Conservation (phyloP, 2,329 filamentous ascomycete species). For the Sclerotinia minor region DNA sequence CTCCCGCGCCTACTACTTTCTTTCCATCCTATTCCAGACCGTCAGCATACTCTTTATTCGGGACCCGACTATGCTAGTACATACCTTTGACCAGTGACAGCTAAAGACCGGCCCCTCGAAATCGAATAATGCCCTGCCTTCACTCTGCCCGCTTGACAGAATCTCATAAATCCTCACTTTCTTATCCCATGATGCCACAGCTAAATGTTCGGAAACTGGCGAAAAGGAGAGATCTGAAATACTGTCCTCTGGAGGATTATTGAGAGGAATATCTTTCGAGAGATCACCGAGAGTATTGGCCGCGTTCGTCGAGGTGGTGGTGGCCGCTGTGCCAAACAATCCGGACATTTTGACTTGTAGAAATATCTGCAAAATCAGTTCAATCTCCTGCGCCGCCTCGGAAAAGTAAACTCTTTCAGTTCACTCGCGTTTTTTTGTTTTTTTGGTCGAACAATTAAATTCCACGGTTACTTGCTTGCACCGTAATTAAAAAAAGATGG, state of each 20-base stretch:
- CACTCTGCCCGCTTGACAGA: constrained; percentile 70
- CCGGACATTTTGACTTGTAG: constrained; percentile 56
- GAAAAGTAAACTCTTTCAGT: constrained; percentile 15
- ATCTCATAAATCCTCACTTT: constrained; percentile 98
- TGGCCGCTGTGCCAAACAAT: constrained; percentile 55
- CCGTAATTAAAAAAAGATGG: constrained; percentile 21
- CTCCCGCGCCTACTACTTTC: constrained; percentile 82
- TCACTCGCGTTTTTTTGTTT: constrained; percentile 4
- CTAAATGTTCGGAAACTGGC: constrained; percentile 74
- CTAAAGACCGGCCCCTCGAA: constrained; percentile 83
- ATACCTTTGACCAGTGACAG: constrained; percentile 84
- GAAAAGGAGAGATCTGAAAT: constrained; percentile 87
- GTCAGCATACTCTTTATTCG: constrained; percentile 24
- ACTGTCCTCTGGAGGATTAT: constrained; percentile 79
- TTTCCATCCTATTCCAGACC: constrained; percentile 70
- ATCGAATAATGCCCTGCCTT: constrained; percentile 83
- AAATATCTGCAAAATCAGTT: neutral
- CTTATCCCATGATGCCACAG: constrained; percentile 95
- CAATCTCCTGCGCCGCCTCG: constrained; percentile 6
- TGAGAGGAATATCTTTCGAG: constrained; percentile 80
- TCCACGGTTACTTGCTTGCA: constrained; percentile 20
- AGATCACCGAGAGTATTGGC: constrained; percentile 85
- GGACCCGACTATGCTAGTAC: constrained; percentile 36
- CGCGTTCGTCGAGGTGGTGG: constrained; percentile 48
- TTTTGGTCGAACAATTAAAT: constrained; percentile 1